Evolutionary conservation across 139 green algal species (phyloP).

Genomic region (Microglena sp.): DNA sequence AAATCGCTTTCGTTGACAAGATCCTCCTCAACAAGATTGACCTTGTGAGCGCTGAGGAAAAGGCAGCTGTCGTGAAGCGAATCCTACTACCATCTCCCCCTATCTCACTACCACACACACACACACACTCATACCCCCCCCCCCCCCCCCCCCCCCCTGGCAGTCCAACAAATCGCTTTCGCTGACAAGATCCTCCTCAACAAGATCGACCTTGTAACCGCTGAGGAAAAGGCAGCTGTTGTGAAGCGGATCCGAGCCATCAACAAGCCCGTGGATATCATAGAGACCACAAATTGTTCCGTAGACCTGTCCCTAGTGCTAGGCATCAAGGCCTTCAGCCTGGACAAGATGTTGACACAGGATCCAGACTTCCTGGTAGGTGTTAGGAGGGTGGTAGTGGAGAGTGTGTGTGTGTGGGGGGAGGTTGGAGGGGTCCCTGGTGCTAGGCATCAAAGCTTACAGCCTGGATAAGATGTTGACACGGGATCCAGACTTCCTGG

Average conservation of each 20-base stretch:
- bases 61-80: constrained; percentile 28
- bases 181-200: constrained; percentile 83
- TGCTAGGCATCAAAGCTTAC: constrained; percentile 13
- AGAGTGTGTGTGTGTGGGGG: background rate
- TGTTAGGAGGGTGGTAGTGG: too few relatives aligned
- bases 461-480: constrained; percentile 49
- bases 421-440: background rate
- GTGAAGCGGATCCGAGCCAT: constrained; percentile 27
- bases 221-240: constrained; percentile 31
- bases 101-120: background rate
- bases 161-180: constrained; percentile 71
- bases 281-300: constrained; percentile 46
- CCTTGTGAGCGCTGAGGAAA: constrained; percentile 42
- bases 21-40: constrained; percentile 86
- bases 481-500: constrained; percentile 67
- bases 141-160: too few relatives aligned
- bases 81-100: constrained; percentile 11
- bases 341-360: constrained; percentile 48
- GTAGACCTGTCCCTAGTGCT: constrained; percentile 42
- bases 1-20: constrained; percentile 80
- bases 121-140: too few relatives aligned
- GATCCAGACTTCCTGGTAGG: constrained; percentile 68
- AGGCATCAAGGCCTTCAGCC: constrained; percentile 62
- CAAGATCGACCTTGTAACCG: constrained; percentile 66
- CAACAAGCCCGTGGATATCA: constrained; percentile 34